phyloP scores from a whole-genome alignment of 2,329 filamentous ascomycete genomes.

The Sclerotiophoma versabilis region DNA sequence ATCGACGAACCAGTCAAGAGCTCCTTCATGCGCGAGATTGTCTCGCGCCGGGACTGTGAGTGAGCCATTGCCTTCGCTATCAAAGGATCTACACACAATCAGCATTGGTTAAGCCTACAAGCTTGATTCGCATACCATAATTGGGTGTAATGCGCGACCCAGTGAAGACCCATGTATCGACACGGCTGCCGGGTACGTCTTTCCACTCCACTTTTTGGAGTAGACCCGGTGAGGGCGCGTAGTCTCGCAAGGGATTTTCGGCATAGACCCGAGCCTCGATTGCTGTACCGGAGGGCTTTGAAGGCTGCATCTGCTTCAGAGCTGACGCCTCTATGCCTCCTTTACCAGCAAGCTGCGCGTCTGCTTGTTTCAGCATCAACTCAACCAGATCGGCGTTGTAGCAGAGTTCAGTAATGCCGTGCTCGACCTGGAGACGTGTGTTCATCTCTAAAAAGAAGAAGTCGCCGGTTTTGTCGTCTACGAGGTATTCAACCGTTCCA shows the following conservation, averaged over 20 bases:
- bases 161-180: constrained; percentile 70
- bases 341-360: constrained; percentile 56
- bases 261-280: constrained; percentile 65
- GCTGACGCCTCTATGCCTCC: constrained; percentile 53
- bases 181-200: constrained; percentile 56
- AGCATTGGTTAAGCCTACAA: neutral
- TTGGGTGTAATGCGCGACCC: constrained; percentile 64
- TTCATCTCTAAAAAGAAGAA: constrained; percentile 75
- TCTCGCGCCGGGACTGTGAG: constrained; percentile 49
- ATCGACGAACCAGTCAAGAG: constrained; percentile 57
- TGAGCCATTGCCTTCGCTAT: constrained; percentile 67
- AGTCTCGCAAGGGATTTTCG: constrained; percentile 66
- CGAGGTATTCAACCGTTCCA: constrained; percentile 89
- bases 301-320: constrained; percentile 54
- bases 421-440: constrained; percentile 65
- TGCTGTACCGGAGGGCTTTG: constrained; percentile 55
- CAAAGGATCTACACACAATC: constrained; percentile 54
- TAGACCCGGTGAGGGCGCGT: constrained; percentile 65
- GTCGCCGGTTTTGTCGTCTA: constrained; percentile 79
- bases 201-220: constrained; percentile 66
- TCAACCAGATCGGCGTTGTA: constrained; percentile 63
- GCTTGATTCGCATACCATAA: constrained; percentile 54
- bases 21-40: constrained; percentile 55
- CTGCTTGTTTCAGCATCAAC: constrained; percentile 64
- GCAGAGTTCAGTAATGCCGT: constrained; percentile 65